A percentile compares a stretch with the other conserved stretches of the same genome.
Evolutionary conservation across 179 eudicot genomes (phyloP).

Genomic region (Beta macrorhiza): DNA sequence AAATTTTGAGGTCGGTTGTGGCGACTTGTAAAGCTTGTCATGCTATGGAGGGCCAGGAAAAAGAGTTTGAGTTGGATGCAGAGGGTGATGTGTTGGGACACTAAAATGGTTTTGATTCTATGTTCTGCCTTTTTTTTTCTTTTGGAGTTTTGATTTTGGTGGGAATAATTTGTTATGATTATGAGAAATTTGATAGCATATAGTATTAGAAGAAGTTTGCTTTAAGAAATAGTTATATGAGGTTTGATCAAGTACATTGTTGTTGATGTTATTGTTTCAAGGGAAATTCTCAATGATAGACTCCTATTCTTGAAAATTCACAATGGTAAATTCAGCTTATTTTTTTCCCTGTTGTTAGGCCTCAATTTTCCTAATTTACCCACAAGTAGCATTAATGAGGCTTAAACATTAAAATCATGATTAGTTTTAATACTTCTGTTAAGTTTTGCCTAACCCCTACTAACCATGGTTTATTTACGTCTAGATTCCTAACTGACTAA

Average conservation of each 20-base stretch:
- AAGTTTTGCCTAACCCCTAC: too few relatives aligned
- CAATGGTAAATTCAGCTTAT: too few relatives aligned
- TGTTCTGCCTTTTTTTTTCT: not conserved
- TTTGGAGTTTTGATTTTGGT: not conserved
- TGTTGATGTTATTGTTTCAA: conserved; percentile 2
- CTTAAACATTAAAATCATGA: too few relatives aligned
- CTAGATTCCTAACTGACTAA: too few relatives aligned
- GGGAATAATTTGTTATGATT: conserved; percentile 15
- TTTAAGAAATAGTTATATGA: conserved; percentile 18
- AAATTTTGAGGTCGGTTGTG: conserved; percentile 57
- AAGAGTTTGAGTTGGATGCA: conserved; percentile 37
- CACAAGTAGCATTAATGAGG: too few relatives aligned
- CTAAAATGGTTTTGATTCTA: not conserved
- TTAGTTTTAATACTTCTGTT: too few relatives aligned
- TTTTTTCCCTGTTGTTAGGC: too few relatives aligned
- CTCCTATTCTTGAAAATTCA: too few relatives aligned
- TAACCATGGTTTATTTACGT: too few relatives aligned
- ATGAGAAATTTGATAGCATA: conserved; percentile 3
- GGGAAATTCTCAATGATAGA: too few relatives aligned
- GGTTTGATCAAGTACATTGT: conserved; percentile 7
- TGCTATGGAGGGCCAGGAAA: conserved; percentile 48
- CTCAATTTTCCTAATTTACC: too few relatives aligned
- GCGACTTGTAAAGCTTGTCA: conserved; percentile 73
- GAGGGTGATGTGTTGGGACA: conserved; percentile 12
- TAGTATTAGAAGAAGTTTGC: conserved; percentile 21